Evolutionary conservation across 2,329 filamentous ascomycete species (phyloP).

Genomic region (Penicillium sp.): DNA sequence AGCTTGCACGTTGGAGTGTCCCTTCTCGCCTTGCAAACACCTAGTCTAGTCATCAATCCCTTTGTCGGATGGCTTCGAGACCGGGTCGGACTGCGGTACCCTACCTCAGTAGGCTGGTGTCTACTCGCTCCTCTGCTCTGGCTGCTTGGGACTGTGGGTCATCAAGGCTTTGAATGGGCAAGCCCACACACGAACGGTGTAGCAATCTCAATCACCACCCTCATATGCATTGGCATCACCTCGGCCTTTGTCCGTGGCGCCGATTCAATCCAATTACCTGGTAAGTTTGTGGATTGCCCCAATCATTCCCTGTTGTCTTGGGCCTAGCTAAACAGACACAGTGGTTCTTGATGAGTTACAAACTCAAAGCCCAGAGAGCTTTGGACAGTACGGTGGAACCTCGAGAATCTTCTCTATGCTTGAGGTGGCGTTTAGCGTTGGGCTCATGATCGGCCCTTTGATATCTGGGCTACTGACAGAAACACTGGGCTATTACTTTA

Average conservation of each 20-base stretch:
- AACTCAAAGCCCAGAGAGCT: slow-evolving; percentile 22
- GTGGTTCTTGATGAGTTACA: slow-evolving; percentile 21
- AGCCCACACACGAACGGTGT: slow-evolving; percentile 18
- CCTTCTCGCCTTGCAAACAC: slow-evolving; percentile 50
- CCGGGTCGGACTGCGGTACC: slow-evolving; percentile 18
- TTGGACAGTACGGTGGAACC: slow-evolving; percentile 27
- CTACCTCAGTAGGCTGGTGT: slow-evolving; percentile 23
- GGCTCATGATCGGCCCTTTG: slow-evolving; percentile 26
- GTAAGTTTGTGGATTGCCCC: slow-evolving; percentile 16
- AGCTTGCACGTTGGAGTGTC: slow-evolving; percentile 46
- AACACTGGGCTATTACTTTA: slow-evolving; percentile 1
- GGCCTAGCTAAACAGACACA: too few species aligned
- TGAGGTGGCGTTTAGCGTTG: slow-evolving; percentile 23
- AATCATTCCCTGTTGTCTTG: too few species aligned
- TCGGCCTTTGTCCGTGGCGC: slow-evolving; percentile 24
- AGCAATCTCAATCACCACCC: slow-evolving; percentile 19
- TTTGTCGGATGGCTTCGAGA: slow-evolving; percentile 51
- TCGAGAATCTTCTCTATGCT: slow-evolving; percentile 23
- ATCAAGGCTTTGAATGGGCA: slow-evolving; percentile 25
- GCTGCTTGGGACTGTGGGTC: slow-evolving; percentile 28
- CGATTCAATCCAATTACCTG: slow-evolving; percentile 27
- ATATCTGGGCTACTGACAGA: slow-evolving; percentile 17
- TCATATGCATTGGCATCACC: slow-evolving; percentile 20
- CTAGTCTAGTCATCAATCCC: slow-evolving; percentile 49
- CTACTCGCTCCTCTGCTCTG: slow-evolving; percentile 19